Conservation (phyloP, 1,284 basidiomycete species). For the Peniophora sp. region DNA sequence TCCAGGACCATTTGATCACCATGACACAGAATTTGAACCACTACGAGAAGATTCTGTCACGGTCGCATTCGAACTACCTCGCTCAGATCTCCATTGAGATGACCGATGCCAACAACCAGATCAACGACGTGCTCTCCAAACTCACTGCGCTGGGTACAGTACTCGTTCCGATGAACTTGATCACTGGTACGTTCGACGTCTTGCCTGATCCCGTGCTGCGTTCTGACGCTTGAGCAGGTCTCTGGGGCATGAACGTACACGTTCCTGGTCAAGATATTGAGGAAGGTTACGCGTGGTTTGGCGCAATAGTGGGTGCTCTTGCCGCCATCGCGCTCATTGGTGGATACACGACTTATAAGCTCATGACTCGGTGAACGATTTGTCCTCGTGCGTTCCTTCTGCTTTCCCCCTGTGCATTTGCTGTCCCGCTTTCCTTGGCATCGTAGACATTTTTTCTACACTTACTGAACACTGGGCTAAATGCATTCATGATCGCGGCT, state of each 20-base stretch:
- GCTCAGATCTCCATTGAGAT: constrained; percentile 98
- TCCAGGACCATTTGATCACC: constrained; percentile 97
- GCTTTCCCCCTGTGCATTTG: neutral
- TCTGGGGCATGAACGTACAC: constrained; percentile 90
- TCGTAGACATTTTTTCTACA: neutral
- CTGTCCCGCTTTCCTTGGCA: neutral
- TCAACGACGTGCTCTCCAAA: constrained; percentile 99
- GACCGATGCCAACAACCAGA: constrained; percentile 99
- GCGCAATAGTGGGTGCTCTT: constrained; percentile 74
- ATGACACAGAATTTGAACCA: constrained; percentile 99
- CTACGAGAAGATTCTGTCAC: constrained; percentile 97
- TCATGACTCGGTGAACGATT: constrained; percentile 44
- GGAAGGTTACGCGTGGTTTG: constrained; percentile 64
- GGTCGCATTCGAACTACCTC: constrained; percentile 98
- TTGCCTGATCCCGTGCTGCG: constrained; percentile 13
- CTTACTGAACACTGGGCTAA: too few relatives aligned
- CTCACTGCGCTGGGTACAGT: constrained; percentile 97
- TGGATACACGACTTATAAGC: constrained; percentile 75
- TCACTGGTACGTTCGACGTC: constrained; percentile 76
- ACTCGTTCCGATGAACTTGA: constrained; percentile 93
- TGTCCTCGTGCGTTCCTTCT: constrained; percentile 5
- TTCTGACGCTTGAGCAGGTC: constrained; percentile 33
- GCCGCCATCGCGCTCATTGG: constrained; percentile 75
- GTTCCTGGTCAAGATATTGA: constrained; percentile 76
- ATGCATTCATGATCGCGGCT: too few relatives aligned